Conservation (phyloP, 805 yeast species). For the Tetrapisispora namnaoensis region DNA sequence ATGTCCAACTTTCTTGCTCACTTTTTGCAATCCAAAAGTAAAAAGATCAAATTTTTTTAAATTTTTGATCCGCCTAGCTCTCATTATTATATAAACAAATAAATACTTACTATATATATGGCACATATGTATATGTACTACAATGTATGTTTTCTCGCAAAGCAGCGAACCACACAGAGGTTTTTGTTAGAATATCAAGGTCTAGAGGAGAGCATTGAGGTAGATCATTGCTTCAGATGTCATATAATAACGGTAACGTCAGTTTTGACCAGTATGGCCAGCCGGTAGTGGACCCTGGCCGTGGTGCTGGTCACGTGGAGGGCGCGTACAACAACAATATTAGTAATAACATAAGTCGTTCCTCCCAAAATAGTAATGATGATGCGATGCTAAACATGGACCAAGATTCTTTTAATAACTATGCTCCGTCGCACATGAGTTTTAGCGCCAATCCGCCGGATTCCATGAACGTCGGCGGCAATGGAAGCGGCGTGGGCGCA, state of each 20-base stretch:
- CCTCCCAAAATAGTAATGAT: conserved; percentile 26
- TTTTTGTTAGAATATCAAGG: too few relatives aligned
- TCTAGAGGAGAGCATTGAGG: too few relatives aligned
- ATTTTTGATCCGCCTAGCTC: too few relatives aligned
- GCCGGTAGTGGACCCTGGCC: conserved; percentile 25
- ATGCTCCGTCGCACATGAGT: conserved; percentile 77
- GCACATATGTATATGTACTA: too few relatives aligned
- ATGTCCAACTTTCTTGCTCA: not conserved
- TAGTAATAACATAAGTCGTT: conserved; percentile 34
- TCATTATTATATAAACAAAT: too few relatives aligned
- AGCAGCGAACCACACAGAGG: too few relatives aligned
- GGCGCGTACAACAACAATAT: conserved; percentile 1
- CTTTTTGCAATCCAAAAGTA: conserved; percentile 15
- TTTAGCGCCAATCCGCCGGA: conserved; percentile 39
- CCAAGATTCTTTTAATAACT: conserved; percentile 37
- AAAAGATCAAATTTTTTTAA: too few relatives aligned
- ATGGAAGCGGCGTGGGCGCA: not conserved
- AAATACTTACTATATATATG: too few relatives aligned
- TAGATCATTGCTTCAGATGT: not conserved
- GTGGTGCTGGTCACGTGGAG: not conserved
- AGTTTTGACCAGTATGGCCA: conserved; percentile 30
- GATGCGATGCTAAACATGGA: conserved; percentile 35
- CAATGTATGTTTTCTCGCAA: too few relatives aligned
- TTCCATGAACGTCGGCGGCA: not conserved
- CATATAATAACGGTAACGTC: conserved; percentile 5